A percentile compares a stretch with the other conserved stretches of the same genome.
These are phyloP conservation scores for Populus tomentosa DNA, from an alignment of 441 rosid species.

Conservation along the genomic window DNA sequence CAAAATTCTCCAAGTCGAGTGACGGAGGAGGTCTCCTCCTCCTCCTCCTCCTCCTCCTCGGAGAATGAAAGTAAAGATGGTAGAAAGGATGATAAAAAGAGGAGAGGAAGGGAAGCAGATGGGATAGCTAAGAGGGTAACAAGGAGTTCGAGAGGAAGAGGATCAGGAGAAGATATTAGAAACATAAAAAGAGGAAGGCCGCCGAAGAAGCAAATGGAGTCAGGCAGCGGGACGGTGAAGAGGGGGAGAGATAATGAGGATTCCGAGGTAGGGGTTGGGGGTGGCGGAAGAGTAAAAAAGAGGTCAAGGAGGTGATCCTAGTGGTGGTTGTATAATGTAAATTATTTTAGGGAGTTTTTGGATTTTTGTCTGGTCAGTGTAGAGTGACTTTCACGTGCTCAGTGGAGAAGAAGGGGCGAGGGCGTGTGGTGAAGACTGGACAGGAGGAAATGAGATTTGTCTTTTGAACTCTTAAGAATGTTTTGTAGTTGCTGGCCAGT, in stretches of 20 bases:
- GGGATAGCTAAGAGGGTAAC: slow-evolving; percentile 20
- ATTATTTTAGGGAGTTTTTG: slow-evolving; percentile 5
- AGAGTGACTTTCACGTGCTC: neutral
- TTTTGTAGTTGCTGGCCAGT: slow-evolving; percentile 1
- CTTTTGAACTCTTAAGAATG: neutral
- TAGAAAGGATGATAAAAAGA: slow-evolving; percentile 20
- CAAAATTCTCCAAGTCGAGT: slow-evolving; percentile 36
- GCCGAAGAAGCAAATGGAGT: slow-evolving; percentile 20
- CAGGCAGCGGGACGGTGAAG: slow-evolving; percentile 18
- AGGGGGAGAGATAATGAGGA: slow-evolving; percentile 35
- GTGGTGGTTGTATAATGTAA: slow-evolving; percentile 25
- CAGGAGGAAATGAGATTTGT: neutral
- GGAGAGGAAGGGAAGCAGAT: slow-evolving; percentile 13
- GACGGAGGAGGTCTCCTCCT: neutral
- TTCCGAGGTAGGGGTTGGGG: slow-evolving; percentile 14
- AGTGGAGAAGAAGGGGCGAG: neutral
- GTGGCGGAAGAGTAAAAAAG: slow-evolving; percentile 27
- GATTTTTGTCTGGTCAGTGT: neutral
- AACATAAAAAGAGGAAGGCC: slow-evolving; percentile 34
- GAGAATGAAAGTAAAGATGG: slow-evolving; percentile 21
- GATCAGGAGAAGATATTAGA: slow-evolving; percentile 29
- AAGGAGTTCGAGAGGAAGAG: slow-evolving; percentile 41
- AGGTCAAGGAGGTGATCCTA: slow-evolving; percentile 32
- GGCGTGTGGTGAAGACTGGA: neutral
- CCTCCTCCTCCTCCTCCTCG: neutral